Percentiles rank a stretch among this genome's conserved stretches.
These are phyloP conservation scores for Lentinula sp. DNA, from an alignment of 768 basidiomycete genomes.

Conservation along the genomic window DNA sequence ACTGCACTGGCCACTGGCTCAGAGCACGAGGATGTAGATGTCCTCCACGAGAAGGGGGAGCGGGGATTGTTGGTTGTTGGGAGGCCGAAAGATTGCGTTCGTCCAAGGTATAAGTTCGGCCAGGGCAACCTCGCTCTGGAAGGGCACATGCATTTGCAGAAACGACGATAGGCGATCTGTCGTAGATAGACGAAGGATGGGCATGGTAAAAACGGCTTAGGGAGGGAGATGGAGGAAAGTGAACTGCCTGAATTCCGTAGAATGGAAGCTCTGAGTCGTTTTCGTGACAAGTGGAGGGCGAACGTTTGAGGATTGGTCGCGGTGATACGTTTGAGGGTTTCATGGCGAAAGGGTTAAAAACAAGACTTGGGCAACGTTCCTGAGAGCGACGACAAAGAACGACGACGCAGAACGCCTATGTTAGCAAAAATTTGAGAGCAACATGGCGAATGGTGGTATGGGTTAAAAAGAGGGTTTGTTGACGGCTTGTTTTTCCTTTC, in stretches of 20 bases:
- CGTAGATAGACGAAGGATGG: slow-evolving; percentile 58
- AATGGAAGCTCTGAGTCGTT: slow-evolving; percentile 13
- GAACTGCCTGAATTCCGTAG: slow-evolving; percentile 30
- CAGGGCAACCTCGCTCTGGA: slow-evolving; percentile 74
- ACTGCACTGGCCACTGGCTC: not conserved
- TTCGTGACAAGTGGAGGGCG: slow-evolving; percentile 18
- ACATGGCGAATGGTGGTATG: slow-evolving; percentile 4
- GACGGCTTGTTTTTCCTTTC: not conserved
- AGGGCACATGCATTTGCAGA: slow-evolving; percentile 67
- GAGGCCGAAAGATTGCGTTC: slow-evolving; percentile 16
- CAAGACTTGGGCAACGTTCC: not conserved
- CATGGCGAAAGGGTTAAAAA: not conserved
- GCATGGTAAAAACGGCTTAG: slow-evolving; percentile 44
- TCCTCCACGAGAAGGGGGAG: not conserved
- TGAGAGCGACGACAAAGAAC: slow-evolving; percentile 3
- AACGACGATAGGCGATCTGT: slow-evolving; percentile 76
- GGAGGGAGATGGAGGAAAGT: slow-evolving; percentile 48
- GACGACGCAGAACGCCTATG: not conserved
- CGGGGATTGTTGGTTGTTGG: not conserved
- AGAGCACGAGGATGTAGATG: slow-evolving; percentile 7
- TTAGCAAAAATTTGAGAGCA: slow-evolving; percentile 3
- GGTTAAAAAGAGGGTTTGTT: slow-evolving; percentile 6
- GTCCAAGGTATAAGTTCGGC: slow-evolving; percentile 56
- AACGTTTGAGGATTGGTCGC: slow-evolving; percentile 56
- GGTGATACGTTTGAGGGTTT: slow-evolving; percentile 24